phyloP scores from a whole-genome alignment of 208 protist genomes.

The Trypanosoma mega region DNA sequence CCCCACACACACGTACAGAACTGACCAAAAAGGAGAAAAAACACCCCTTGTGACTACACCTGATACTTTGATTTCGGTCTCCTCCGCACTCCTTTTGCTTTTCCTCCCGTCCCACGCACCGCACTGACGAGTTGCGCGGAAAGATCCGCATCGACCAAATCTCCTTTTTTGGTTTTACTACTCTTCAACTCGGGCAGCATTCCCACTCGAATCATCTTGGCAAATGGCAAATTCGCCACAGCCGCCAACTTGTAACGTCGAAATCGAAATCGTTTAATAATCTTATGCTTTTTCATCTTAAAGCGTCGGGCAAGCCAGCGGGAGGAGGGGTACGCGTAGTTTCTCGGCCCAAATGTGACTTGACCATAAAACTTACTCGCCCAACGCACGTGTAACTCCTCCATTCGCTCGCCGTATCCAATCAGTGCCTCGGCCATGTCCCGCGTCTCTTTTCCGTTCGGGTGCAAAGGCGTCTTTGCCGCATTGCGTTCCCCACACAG shows the following conservation, averaged over 20 bases:
- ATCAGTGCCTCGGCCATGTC: background rate
- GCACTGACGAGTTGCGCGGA: constrained; percentile 69
- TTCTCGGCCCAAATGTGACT: constrained; percentile 80
- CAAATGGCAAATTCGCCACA: constrained; percentile 87
- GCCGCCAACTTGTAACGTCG: constrained; percentile 89
- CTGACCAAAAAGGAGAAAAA: constrained; percentile 16
- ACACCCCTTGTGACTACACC: constrained; percentile 43
- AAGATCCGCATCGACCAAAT: constrained; percentile 63
- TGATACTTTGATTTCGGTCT: constrained; percentile 90
- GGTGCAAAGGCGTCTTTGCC: background rate
- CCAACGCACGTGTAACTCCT: constrained; percentile 69
- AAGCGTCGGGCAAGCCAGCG: constrained; percentile 86
- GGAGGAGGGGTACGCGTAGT: constrained; percentile 86
- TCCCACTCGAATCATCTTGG: constrained; percentile 90
- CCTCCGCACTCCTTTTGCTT: constrained; percentile 60
- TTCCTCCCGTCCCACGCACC: constrained; percentile 41
- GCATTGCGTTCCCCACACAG: constrained; percentile 9
- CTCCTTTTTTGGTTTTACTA: constrained; percentile 84
- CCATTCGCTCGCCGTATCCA: constrained; percentile 21
- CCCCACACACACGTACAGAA: too few species aligned
- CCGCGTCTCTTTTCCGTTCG: background rate
- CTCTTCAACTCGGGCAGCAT: constrained; percentile 92
- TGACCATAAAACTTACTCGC: constrained; percentile 85
- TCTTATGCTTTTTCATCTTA: constrained; percentile 90
- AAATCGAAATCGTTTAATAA: constrained; percentile 87